Evolutionary conservation across 129 eudicot genomes (phyloP).

Genomic region (Escallonia rubra): DNA sequence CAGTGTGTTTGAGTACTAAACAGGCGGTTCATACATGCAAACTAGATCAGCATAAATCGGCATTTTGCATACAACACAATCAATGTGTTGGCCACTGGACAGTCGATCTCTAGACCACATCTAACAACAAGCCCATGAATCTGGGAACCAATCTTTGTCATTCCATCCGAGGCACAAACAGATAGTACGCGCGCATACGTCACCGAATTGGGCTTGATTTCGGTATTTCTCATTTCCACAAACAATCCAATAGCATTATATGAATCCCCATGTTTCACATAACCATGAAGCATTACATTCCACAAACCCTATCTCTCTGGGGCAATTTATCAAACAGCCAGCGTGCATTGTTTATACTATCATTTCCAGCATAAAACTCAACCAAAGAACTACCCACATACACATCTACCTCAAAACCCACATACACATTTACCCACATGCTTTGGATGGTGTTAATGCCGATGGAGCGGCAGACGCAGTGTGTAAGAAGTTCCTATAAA

Average conservation of each 20-base stretch:
- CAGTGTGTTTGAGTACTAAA: too few species aligned
- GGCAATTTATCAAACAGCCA: slow-evolving; percentile 69
- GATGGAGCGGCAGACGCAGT: too few species aligned
- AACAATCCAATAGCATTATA: slow-evolving; percentile 40
- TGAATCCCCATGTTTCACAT: slow-evolving; percentile 39
- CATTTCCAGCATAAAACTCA: slow-evolving; percentile 58
- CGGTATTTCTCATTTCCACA: slow-evolving; percentile 48
- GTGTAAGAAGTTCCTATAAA: too few species aligned
- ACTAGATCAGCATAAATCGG: too few species aligned
- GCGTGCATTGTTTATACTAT: slow-evolving; percentile 47
- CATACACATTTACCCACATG: too few species aligned
- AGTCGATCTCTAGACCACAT: slow-evolving; percentile 50
- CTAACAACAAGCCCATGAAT: slow-evolving; percentile 54
- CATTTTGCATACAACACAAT: slow-evolving; percentile 68
- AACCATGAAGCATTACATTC: slow-evolving; percentile 77
- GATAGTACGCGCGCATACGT: slow-evolving; percentile 64
- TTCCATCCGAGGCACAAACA: slow-evolving; percentile 45
- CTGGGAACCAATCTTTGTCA: slow-evolving; percentile 44
- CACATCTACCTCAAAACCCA: slow-evolving; percentile 65
- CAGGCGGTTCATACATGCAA: too few species aligned
- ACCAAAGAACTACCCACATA: slow-evolving; percentile 78
- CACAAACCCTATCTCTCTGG: slow-evolving; percentile 70
- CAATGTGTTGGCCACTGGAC: slow-evolving; percentile 55
- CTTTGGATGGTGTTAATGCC: too few species aligned
- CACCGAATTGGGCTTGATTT: slow-evolving; percentile 43